These are phyloP conservation scores for Gossypium stocksii DNA, from an alignment of 345 rosid genomes.

Conservation along the genomic window DNA sequence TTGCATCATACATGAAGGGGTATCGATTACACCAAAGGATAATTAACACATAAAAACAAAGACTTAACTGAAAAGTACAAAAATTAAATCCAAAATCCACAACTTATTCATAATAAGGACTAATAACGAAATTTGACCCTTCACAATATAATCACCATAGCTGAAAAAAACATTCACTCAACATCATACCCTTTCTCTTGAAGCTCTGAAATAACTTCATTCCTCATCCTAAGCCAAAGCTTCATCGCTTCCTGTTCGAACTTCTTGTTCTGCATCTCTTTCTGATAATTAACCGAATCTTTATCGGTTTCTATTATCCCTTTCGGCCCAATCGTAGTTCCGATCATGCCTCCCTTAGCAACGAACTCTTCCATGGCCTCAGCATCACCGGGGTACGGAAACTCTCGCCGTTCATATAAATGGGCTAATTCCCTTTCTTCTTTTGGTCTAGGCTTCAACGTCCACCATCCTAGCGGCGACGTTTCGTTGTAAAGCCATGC, in stretches of 20 bases:
- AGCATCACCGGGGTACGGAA: constrained; percentile 82
- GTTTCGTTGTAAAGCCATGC: constrained; percentile 83
- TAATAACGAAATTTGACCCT: too few species aligned
- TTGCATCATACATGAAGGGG: not conserved
- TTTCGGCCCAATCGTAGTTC: constrained; percentile 71
- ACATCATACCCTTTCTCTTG: constrained; percentile 75
- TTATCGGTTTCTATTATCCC: constrained; percentile 55
- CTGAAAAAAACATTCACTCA: constrained; percentile 33
- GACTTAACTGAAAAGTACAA: too few species aligned
- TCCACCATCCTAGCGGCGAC: constrained; percentile 96
- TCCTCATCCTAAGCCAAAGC: constrained; percentile 88
- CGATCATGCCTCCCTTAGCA: constrained; percentile 76
- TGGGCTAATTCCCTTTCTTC: constrained; percentile 80
- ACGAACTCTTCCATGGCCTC: constrained; percentile 92
- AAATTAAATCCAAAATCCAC: too few species aligned
- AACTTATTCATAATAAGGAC: too few species aligned
- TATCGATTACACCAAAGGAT: too few species aligned
- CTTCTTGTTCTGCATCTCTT: constrained; percentile 65
- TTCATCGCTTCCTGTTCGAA: constrained; percentile 71
- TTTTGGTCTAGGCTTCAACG: constrained; percentile 77
- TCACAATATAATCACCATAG: not conserved
- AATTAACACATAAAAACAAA: too few species aligned
- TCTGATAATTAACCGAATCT: constrained; percentile 49
- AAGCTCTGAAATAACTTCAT: constrained; percentile 78
- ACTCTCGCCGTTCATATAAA: constrained; percentile 69